Percentiles rank a stretch among this genome's conserved stretches.
These are phyloP conservation scores for Gyrodon lividus DNA, from an alignment of 768 basidiomycete species.

Conservation along the genomic window DNA sequence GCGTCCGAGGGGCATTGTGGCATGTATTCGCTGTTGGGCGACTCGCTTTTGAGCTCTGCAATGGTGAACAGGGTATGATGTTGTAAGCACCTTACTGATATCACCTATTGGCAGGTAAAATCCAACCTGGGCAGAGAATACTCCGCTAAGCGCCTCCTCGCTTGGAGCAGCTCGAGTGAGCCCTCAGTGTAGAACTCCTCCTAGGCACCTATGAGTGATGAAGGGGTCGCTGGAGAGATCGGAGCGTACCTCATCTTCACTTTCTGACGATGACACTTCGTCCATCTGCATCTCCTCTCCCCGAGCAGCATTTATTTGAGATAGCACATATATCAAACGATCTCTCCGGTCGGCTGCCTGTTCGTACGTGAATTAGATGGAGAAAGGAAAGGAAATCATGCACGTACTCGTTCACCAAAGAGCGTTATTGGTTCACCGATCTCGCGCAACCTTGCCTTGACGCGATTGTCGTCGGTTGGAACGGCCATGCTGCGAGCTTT, in stretches of 20 bases:
- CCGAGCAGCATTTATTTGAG: constrained; percentile 87
- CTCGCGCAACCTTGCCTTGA: constrained; percentile 85
- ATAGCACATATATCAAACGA: constrained; percentile 90
- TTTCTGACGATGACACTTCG: constrained; percentile 64
- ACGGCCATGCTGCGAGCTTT: constrained; percentile 91
- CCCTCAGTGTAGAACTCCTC: constrained; percentile 97
- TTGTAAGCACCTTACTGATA: constrained; percentile 77
- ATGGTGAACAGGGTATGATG: constrained; percentile 37
- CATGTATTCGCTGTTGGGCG: constrained; percentile 90
- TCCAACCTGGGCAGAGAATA: constrained; percentile 94
- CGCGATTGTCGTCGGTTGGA: constrained; percentile 94
- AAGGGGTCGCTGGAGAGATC: not conserved
- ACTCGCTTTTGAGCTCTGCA: constrained; percentile 93
- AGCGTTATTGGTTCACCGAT: constrained; percentile 96
- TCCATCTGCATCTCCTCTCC: constrained; percentile 79
- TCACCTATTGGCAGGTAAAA: constrained; percentile 57
- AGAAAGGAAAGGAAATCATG: constrained; percentile 1
- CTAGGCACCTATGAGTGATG: constrained; percentile 36
- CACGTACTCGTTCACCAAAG: constrained; percentile 94
- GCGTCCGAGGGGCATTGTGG: constrained; percentile 79
- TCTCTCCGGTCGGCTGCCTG: constrained; percentile 96
- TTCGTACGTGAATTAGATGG: constrained; percentile 16
- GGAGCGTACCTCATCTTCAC: constrained; percentile 70
- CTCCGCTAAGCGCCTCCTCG: constrained; percentile 83
- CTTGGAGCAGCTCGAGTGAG: constrained; percentile 80